Percentiles rank a stretch among this genome's conserved stretches.
phyloP scores from a whole-genome alignment of 139 green algal genomes.

The Chlorella sorokiniana region DNA sequence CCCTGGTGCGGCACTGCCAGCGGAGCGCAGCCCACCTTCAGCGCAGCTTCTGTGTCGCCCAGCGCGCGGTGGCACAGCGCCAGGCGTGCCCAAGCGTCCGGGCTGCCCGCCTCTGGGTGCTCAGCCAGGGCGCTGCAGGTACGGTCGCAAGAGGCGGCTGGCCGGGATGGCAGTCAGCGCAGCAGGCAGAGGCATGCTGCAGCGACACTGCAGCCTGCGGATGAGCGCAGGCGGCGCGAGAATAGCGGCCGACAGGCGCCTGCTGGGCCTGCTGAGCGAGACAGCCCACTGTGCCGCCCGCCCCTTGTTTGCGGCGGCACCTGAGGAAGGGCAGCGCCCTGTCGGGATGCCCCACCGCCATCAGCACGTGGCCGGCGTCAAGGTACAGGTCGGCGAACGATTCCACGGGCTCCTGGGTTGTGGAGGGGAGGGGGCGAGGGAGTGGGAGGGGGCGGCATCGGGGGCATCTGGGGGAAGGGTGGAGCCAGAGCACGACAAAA shows the following conservation, averaged over 20 bases:
- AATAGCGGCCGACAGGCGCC: neutral
- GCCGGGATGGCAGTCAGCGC: too few relatives aligned
- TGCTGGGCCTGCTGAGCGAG: neutral
- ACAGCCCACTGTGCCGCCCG: too few relatives aligned
- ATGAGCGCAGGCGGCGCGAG: neutral
- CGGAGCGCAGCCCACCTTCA: constrained; percentile 44
- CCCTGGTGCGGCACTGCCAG: neutral
- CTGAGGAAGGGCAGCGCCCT: constrained; percentile 57
- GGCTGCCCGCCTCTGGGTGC: constrained; percentile 44
- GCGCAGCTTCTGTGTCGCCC: constrained; percentile 14
- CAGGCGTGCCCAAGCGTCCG: constrained; percentile 61
- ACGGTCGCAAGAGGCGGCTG: neutral
- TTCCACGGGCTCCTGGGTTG: constrained; percentile 47
- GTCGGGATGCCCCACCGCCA: constrained; percentile 41
- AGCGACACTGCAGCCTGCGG: too few relatives aligned
- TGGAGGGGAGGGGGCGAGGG: neutral
- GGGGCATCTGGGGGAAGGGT: neutral
- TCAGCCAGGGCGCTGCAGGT: constrained; percentile 27
- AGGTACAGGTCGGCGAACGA: constrained; percentile 71
- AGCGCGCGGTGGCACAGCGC: constrained; percentile 52
- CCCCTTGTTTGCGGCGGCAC: too few relatives aligned
- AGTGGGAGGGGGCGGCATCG: neutral
- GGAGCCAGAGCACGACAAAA: too few relatives aligned
- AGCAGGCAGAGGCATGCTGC: too few relatives aligned
- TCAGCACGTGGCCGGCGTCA: constrained; percentile 57